phyloP scores from a whole-genome alignment of 306 rosid species.

The Gynostemma pentaphyllum region DNA sequence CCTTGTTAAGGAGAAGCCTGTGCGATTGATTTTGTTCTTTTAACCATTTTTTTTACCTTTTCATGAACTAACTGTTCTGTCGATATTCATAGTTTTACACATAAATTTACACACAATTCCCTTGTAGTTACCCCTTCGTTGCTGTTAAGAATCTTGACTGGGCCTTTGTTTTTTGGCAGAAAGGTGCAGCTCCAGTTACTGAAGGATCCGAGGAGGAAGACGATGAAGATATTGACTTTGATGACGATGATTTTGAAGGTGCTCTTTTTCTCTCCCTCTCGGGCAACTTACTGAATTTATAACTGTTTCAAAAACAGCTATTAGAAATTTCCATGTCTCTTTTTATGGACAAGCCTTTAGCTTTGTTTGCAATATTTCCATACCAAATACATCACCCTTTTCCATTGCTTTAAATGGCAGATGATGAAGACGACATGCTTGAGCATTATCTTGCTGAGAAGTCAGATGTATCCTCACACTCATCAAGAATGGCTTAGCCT shows the following conservation, averaged over 20 bases:
- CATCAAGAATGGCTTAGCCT: constrained; percentile 41
- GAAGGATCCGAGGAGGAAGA: constrained; percentile 76
- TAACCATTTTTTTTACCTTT: no score
- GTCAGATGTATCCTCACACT: constrained; percentile 55
- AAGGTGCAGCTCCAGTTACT: constrained; percentile 41
- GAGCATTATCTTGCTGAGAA: constrained; percentile 96
- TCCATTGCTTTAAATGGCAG: constrained; percentile 26
- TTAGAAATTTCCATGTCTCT: no score
- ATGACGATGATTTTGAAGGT: constrained; percentile 94
- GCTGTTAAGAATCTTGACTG: no score
- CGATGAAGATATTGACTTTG: constrained; percentile 75
- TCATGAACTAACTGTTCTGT: no score
- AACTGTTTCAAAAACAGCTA: no score
- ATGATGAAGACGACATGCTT: constrained; percentile 97
- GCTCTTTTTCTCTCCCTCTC: not conserved
- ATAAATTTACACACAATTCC: no score
- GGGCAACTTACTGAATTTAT: no score
- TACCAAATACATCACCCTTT: not conserved
- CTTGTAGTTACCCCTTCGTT: no score
- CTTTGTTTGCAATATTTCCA: not conserved
- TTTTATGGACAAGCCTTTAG: no score
- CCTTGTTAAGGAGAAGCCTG: no score
- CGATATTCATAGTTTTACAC: no score
- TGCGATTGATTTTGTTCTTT: no score
- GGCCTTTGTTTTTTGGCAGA: constrained; percentile 42